Conservation (phyloP, 768 basidiomycete species). For the Amanita phalloides region DNA sequence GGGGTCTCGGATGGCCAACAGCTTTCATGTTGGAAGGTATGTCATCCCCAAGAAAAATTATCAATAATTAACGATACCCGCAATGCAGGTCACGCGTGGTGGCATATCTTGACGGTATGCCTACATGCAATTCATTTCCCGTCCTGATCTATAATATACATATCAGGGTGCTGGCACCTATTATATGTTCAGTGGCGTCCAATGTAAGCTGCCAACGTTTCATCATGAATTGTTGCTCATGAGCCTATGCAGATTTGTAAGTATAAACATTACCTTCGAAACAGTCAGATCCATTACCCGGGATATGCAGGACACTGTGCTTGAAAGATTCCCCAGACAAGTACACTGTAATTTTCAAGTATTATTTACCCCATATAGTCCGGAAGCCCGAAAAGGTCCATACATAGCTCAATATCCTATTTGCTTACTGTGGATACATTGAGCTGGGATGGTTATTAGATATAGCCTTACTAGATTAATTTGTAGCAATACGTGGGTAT, state of each 20-base stretch:
- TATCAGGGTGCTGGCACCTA: constrained; percentile 38
- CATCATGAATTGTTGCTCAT: neutral
- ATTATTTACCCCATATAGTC: constrained; percentile 39
- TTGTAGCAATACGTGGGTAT: neutral
- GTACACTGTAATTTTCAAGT: constrained; percentile 28
- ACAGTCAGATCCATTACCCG: neutral
- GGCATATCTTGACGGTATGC: constrained; percentile 58
- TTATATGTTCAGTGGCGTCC: constrained; percentile 40
- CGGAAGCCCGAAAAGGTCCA: constrained; percentile 18
- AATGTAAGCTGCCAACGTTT: constrained; percentile 25
- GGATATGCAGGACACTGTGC: constrained; percentile 37
- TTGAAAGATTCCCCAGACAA: constrained; percentile 47
- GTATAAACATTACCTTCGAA: constrained; percentile 12
- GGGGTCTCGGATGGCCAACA: constrained; percentile 46
- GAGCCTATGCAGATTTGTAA: constrained; percentile 27
- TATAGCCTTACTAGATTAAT: neutral
- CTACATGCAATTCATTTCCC: neutral
- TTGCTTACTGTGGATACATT: neutral
- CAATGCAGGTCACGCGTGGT: constrained; percentile 56
- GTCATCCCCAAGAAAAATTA: neutral
- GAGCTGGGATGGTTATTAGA: neutral
- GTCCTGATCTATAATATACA: neutral
- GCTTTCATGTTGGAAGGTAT: constrained; percentile 59
- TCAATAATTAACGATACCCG: neutral
- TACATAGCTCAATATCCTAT: neutral